phyloP scores from a whole-genome alignment of 2,329 filamentous ascomycete genomes.

The Leptographium wingfieldii region DNA sequence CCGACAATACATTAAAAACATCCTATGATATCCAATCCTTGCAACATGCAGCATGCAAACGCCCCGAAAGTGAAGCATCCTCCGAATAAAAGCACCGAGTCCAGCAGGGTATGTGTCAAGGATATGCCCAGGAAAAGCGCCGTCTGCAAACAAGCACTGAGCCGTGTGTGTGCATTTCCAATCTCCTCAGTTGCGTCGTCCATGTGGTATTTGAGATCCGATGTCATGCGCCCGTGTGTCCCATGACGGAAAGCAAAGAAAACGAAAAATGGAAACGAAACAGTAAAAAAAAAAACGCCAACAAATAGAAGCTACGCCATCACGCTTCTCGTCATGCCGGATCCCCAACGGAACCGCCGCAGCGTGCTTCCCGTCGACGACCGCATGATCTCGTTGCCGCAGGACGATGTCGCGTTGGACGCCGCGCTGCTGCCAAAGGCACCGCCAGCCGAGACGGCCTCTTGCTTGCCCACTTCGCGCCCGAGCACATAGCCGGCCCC shows the following conservation, averaged over 20 bases:
- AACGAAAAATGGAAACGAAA: neutral
- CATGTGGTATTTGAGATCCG: neutral
- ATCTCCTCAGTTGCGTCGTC: neutral
- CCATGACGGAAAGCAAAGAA: neutral
- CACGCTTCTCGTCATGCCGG: slow-evolving; percentile 35
- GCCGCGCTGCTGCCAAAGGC: slow-evolving; percentile 30
- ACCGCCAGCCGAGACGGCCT: slow-evolving; percentile 31
- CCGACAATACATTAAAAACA: neutral
- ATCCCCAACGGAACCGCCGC: slow-evolving; percentile 40
- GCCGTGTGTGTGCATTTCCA: neutral
- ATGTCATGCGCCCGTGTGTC: neutral
- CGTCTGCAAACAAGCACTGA: neutral
- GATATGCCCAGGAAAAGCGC: neutral
- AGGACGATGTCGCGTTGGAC: slow-evolving; percentile 31
- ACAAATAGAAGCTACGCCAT: slow-evolving; percentile 22
- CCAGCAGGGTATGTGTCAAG: neutral
- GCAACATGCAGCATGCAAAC: neutral
- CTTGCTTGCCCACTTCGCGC: slow-evolving; percentile 51
- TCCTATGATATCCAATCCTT: neutral
- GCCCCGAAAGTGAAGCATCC: neutral
- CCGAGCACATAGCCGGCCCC: slow-evolving; percentile 52
- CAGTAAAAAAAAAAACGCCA: neutral
- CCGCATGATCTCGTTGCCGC: slow-evolving; percentile 40
- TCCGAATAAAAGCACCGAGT: neutral
- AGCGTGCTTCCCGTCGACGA: slow-evolving; percentile 36